phyloP scores from a whole-genome alignment of 1,284 basidiomycete species.

The Paramarasmius palmivorus region DNA sequence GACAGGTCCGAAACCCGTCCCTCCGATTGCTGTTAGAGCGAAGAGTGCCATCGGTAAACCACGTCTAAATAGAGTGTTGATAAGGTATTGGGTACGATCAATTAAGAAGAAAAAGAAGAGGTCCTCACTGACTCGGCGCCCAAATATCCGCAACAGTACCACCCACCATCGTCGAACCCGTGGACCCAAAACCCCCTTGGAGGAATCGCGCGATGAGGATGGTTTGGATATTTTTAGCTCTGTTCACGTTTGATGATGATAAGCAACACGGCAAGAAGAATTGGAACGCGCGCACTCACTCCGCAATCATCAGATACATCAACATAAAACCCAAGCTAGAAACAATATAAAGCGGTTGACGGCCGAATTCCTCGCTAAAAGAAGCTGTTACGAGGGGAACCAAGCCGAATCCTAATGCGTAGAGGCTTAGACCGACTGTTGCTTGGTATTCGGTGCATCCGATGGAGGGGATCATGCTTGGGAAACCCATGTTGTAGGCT shows the following conservation, averaged over 20 bases:
- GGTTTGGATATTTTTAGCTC: conserved; percentile 67
- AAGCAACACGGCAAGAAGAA: not conserved
- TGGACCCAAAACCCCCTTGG: conserved; percentile 68
- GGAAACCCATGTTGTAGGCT: conserved; percentile 59
- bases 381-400: conserved; percentile 74
- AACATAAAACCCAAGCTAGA: conserved; percentile 56
- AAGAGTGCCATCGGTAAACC: conserved; percentile 76
- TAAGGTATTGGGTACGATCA: not conserved
- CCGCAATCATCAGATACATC: conserved; percentile 61
- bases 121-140: conserved; percentile 53
- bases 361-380: conserved; percentile 78
- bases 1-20: conserved; percentile 66
- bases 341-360: conserved; percentile 67
- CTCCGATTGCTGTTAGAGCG: conserved; percentile 55
- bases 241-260: conserved; percentile 23
- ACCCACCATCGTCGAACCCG: conserved; percentile 72
- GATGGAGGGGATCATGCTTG: conserved; percentile 67
- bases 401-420: conserved; percentile 68
- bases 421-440: conserved; percentile 61
- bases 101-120: conserved; percentile 5
- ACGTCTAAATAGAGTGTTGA: conserved; percentile 45
- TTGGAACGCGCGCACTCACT: conserved; percentile 43
- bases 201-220: conserved; percentile 70
- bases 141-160: conserved; percentile 78
- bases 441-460: conserved; percentile 59